Conservation (phyloP, 2,329 filamentous ascomycete species). For the Pseudohalonectria lignicola region DNA sequence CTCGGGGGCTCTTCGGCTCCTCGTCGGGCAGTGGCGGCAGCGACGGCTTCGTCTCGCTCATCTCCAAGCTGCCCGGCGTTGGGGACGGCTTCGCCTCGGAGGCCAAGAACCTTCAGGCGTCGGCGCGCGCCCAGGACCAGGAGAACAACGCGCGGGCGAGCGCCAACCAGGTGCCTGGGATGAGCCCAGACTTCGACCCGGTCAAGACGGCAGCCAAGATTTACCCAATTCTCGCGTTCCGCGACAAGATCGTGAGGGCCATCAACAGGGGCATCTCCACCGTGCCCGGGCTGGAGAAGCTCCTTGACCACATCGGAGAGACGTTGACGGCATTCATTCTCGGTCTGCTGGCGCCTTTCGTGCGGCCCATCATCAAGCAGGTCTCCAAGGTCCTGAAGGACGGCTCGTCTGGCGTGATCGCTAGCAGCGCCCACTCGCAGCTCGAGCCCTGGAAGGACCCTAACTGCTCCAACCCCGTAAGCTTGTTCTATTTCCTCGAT, state of each 20-base stretch:
- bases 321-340: slow-evolving; percentile 86
- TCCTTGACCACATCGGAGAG: slow-evolving; percentile 92
- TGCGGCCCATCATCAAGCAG: slow-evolving; percentile 81
- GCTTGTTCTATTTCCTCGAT: no score
- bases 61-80: slow-evolving; percentile 64
- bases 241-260: slow-evolving; percentile 83
- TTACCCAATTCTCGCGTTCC: slow-evolving; percentile 88
- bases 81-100: slow-evolving; percentile 56
- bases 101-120: slow-evolving; percentile 49
- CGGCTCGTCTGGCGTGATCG: slow-evolving; percentile 64
- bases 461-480: slow-evolving; percentile 63
- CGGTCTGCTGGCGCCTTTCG: slow-evolving; percentile 80
- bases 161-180: slow-evolving; percentile 56
- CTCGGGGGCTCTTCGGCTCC: slow-evolving; percentile 21
- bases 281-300: slow-evolving; percentile 76
- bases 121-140: slow-evolving; percentile 52
- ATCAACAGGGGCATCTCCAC: slow-evolving; percentile 82
- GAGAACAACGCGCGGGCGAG: slow-evolving; percentile 39
- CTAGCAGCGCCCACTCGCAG: slow-evolving; percentile 61
- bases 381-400: slow-evolving; percentile 78
- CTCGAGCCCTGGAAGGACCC: slow-evolving; percentile 73
- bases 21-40: slow-evolving; percentile 24
- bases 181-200: slow-evolving; percentile 67
- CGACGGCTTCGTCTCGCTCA: slow-evolving; percentile 56
- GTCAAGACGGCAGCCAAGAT: slow-evolving; percentile 70